These are phyloP conservation scores for Debaryomyces fabryi DNA, from an alignment of 1,139 yeast species.

Conservation along the genomic window DNA sequence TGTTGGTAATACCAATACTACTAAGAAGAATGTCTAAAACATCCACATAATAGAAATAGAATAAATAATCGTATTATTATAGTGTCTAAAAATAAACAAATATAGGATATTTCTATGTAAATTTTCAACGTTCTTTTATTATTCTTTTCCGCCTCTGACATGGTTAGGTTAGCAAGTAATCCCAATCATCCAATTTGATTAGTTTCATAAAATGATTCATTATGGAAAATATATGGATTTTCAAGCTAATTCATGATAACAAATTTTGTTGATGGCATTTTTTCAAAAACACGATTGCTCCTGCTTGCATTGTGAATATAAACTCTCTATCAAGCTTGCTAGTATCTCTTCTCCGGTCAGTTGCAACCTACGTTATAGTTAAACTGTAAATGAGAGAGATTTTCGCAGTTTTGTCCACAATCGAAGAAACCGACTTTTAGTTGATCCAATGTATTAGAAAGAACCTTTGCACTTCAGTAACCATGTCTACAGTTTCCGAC, in stretches of 20 bases:
- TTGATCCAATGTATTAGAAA: background rate
- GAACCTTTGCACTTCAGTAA: background rate
- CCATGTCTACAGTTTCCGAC: constrained; percentile 13
- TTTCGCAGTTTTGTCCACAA: background rate
- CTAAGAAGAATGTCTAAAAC: constrained; percentile 35
- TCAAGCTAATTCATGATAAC: no score
- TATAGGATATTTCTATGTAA: background rate
- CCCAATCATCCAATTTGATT: background rate
- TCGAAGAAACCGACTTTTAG: background rate
- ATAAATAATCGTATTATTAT: background rate
- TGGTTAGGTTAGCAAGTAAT: background rate
- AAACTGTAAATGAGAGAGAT: background rate
- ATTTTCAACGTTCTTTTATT: background rate
- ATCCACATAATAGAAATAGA: constrained; percentile 3
- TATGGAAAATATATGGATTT: no score
- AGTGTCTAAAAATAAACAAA: background rate
- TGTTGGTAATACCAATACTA: constrained; percentile 34
- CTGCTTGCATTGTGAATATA: background rate
- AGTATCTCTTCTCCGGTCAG: background rate
- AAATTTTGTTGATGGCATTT: background rate
- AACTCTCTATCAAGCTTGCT: background rate
- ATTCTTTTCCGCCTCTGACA: background rate
- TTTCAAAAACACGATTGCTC: background rate
- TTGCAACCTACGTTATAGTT: background rate
- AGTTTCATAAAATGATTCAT: background rate